Evolutionary conservation across 768 basidiomycete genomes (phyloP).

Genomic region (Russula sp.): DNA sequence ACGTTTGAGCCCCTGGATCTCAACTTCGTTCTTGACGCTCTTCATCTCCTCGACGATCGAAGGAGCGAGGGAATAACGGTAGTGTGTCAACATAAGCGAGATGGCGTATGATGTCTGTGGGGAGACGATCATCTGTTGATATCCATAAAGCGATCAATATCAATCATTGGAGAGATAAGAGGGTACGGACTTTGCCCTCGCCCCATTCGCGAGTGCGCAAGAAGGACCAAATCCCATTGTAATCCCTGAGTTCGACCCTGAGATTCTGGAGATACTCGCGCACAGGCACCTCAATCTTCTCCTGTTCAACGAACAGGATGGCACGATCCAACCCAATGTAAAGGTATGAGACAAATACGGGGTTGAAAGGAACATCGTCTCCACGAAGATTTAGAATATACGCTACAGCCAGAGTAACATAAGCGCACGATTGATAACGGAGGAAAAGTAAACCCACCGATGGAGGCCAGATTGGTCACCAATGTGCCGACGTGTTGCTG

Average conservation of each 20-base stretch:
- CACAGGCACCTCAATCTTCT: slow-evolving; percentile 55
- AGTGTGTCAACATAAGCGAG: slow-evolving; percentile 76
- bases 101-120: slow-evolving; percentile 77
- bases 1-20: slow-evolving; percentile 71
- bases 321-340: slow-evolving; percentile 57
- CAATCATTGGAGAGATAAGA: neutral
- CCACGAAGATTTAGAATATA: slow-evolving; percentile 88
- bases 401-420: slow-evolving; percentile 37
- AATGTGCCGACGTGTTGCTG: slow-evolving; percentile 64
- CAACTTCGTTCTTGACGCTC: slow-evolving; percentile 81
- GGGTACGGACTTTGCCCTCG: slow-evolving; percentile 53
- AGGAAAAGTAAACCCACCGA: slow-evolving; percentile 40
- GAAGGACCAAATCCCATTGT: slow-evolving; percentile 75
- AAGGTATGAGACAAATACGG: slow-evolving; percentile 84
- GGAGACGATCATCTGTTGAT: slow-evolving; percentile 51
- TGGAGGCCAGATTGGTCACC: slow-evolving; percentile 59
- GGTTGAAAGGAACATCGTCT: slow-evolving; percentile 85
- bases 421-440: neutral
- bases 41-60: slow-evolving; percentile 71
- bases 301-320: slow-evolving; percentile 68
- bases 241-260: slow-evolving; percentile 53
- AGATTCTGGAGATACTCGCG: slow-evolving; percentile 49
- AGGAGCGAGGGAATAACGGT: slow-evolving; percentile 66
- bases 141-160: neutral
- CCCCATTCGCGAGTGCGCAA: slow-evolving; percentile 70